Conservation (phyloP, 2,329 filamentous ascomycete species). For the Huntiella omanensis region DNA sequence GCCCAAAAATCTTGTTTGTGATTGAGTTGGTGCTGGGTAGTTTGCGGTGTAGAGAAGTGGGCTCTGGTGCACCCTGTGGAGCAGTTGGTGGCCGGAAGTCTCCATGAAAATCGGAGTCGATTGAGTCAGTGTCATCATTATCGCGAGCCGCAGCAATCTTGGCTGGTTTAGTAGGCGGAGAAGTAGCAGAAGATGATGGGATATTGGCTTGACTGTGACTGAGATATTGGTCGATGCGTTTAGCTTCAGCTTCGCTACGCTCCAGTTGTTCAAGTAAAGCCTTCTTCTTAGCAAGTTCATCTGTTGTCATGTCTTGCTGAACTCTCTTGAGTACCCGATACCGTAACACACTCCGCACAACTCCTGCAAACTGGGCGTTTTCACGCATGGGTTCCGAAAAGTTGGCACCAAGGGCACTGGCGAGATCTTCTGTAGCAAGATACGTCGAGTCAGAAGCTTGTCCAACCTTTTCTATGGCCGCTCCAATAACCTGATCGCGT, state of each 20-base stretch:
- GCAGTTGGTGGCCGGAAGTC: slow-evolving; percentile 56
- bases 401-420: slow-evolving; percentile 68
- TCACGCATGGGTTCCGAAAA: slow-evolving; percentile 98
- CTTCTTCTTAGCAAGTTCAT: slow-evolving; percentile 79
- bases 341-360: slow-evolving; percentile 72
- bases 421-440: slow-evolving; percentile 83
- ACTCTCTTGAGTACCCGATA: slow-evolving; percentile 88
- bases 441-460: slow-evolving; percentile 94
- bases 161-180: slow-evolving; percentile 17
- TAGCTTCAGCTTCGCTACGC: slow-evolving; percentile 78
- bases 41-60: slow-evolving; percentile 44
- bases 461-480: slow-evolving; percentile 83
- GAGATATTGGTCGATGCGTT: slow-evolving; percentile 84
- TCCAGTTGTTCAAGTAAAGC: slow-evolving; percentile 73
- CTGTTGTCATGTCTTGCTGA: slow-evolving; percentile 91
- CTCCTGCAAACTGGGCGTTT: slow-evolving; percentile 88
- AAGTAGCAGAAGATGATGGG: not conserved
- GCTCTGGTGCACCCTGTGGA: slow-evolving; percentile 44
- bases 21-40: slow-evolving; percentile 75
- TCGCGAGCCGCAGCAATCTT: slow-evolving; percentile 33
- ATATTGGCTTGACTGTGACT: slow-evolving; percentile 40
- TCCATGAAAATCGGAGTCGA: slow-evolving; percentile 88
- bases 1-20: slow-evolving; percentile 82
- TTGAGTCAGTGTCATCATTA: slow-evolving; percentile 62
- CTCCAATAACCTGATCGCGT: slow-evolving; percentile 68